Evolutionary conservation across 164 flowering plant species (phyloP).

Genomic region (Sedum album): DNA sequence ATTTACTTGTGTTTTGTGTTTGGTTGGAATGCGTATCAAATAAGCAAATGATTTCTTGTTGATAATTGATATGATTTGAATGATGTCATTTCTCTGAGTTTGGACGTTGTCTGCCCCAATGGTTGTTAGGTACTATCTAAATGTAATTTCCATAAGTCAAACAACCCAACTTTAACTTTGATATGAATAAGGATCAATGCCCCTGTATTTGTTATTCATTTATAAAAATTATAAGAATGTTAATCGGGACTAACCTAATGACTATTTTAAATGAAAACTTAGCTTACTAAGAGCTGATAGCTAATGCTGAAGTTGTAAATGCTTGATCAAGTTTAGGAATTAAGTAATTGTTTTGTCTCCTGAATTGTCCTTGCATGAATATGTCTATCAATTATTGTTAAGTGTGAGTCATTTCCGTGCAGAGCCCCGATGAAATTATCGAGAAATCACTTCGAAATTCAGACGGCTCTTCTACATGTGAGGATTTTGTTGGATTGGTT

Average conservation of each 20-base stretch:
- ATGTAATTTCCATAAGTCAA: neutral
- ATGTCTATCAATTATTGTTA: neutral
- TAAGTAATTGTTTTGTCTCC: neutral
- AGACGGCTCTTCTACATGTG: constrained; percentile 66
- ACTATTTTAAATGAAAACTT: neutral
- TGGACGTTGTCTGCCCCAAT: neutral
- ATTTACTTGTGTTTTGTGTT: neutral
- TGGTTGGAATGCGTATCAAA: neutral
- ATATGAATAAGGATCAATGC: neutral
- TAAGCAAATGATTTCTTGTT: neutral
- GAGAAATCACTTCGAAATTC: constrained; percentile 61
- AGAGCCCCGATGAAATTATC: constrained; percentile 87
- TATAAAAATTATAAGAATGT: neutral
- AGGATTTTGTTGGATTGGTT: constrained; percentile 81
- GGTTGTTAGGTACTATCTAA: too few species aligned
- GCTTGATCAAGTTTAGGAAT: neutral
- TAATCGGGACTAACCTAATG: neutral
- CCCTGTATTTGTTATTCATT: neutral
- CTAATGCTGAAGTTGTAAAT: neutral
- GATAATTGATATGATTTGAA: neutral
- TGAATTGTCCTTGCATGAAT: neutral
- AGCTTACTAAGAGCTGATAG: neutral
- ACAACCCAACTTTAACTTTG: neutral
- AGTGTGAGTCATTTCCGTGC: constrained; percentile 18
- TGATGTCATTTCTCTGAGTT: neutral